These are phyloP conservation scores for Lagerstroemia speciosa DNA, from an alignment of 345 rosid species.

Conservation along the genomic window DNA sequence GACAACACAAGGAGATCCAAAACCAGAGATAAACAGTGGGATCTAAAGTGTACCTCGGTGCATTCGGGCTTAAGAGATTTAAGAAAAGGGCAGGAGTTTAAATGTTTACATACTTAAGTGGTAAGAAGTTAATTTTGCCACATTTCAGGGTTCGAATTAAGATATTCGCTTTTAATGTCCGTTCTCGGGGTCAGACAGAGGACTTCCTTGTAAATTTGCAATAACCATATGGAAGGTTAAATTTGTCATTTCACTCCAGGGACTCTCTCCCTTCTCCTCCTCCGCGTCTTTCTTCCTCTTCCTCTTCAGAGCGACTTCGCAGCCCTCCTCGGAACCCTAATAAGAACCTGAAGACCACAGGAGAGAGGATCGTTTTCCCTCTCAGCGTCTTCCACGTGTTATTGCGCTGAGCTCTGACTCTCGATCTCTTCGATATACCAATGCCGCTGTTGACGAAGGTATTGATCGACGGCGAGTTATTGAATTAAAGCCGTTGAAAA, in stretches of 20 bases:
- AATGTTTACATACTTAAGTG: too few relatives aligned
- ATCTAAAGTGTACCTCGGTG: too few relatives aligned
- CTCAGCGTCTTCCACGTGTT: not conserved
- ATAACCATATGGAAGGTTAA: not conserved
- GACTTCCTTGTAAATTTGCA: not conserved
- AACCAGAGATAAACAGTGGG: too few relatives aligned
- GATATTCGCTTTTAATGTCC: too few relatives aligned
- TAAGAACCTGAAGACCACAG: not conserved
- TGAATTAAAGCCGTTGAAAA: not conserved
- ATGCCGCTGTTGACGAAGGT: not conserved
- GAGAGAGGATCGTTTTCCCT: not conserved
- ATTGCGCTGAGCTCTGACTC: not conserved
- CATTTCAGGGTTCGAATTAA: too few relatives aligned
- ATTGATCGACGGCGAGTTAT: not conserved
- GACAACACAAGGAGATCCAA: too few relatives aligned
- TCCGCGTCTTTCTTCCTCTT: not conserved
- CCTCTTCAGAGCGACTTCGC: not conserved
- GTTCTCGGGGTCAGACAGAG: too few relatives aligned
- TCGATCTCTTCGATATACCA: not conserved
- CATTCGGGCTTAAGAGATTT: too few relatives aligned
- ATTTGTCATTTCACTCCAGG: not conserved
- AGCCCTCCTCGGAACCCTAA: not conserved
- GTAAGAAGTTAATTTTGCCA: too few relatives aligned
- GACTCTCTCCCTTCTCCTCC: not conserved
- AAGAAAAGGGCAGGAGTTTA: too few relatives aligned